Evolutionary conservation across 2,329 filamentous ascomycete species (phyloP), one percentile per base, ranked within the genome.

Genomic region (Fusarium piperis): DNA sequence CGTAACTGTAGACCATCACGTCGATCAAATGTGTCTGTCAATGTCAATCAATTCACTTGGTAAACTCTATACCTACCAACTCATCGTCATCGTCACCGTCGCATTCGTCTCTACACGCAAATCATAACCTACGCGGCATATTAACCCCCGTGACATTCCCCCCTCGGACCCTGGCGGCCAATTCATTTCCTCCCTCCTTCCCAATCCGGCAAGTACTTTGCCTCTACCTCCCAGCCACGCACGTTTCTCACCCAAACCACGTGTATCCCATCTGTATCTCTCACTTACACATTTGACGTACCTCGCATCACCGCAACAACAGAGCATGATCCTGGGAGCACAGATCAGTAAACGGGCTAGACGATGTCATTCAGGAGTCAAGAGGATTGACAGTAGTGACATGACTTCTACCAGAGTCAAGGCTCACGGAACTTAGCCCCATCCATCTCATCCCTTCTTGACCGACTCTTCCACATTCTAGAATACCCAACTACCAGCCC

Each of bases 111-210:
- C 15, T 46, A 20, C 6, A 72, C 30, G 65, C 44, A 59, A 70
- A 67, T 70, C 51, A 64, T 58, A 70, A 67, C 46, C 41, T 32
- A n/a, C 20, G 30, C 64, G 66, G 62, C 58, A 70, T 71, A 72
- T 70, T 70, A 67, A 62, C 48, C 16, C 48, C 16, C 53, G 26
- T 48, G 65, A 64, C 58, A 58, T 67, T 52, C 41, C 46, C 57
- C 41, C 46, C 30, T 30, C 57, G 3, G 38, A 46, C 20, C 41
- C 41, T 26, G 16, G 15, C 59, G 65, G 64, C 61, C 68, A 60
- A 61, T 68, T 71, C 64, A 71, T 72, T 72, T 70, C 58, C 33
- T 32, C 44, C 65, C 65, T 67, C 69, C 52, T 72, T 61, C 70
- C 63, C 10, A 61, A 72, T 72, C 41, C 26, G 70, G 70, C 12